Percentiles rank a stretch among this genome's conserved stretches.
Evolutionary conservation across 768 basidiomycete species (phyloP).

Genomic region (Pulveroboletus sp.): DNA sequence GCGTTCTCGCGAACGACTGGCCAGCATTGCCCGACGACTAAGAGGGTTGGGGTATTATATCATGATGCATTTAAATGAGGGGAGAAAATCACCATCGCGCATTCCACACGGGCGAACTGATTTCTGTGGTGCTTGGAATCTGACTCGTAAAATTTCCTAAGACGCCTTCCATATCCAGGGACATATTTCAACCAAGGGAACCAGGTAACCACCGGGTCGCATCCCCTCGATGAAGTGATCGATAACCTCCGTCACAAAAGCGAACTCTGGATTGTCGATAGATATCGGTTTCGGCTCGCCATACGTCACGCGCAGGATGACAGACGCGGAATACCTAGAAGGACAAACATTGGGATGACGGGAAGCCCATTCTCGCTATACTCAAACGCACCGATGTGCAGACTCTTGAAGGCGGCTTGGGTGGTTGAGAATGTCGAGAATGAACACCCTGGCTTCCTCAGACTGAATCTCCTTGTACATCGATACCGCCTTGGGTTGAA

Average conservation of each 20-base stretch:
- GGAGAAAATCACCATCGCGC: constrained; percentile 35
- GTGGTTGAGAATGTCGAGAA: constrained; percentile 31
- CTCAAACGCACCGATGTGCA: constrained; percentile 43
- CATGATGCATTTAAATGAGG: background rate
- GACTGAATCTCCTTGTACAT: constrained; percentile 43
- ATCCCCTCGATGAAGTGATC: constrained; percentile 27
- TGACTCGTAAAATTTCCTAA: constrained; percentile 32
- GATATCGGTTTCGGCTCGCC: constrained; percentile 18
- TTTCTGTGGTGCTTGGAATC: constrained; percentile 49
- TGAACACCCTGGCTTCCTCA: constrained; percentile 23
- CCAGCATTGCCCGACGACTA: constrained; percentile 11
- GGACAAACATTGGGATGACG: background rate
- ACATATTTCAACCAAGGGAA: constrained; percentile 38
- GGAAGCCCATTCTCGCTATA: constrained; percentile 4
- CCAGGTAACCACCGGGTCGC: constrained; percentile 30
- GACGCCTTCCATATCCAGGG: constrained; percentile 47
- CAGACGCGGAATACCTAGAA: constrained; percentile 11
- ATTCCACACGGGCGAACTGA: constrained; percentile 42
- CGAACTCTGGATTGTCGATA: constrained; percentile 21
- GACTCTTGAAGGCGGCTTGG: constrained; percentile 34
- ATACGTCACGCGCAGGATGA: constrained; percentile 22
- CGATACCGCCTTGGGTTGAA: constrained; percentile 44
- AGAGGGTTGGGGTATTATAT: background rate
- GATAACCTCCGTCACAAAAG: background rate
- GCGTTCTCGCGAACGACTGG: constrained; percentile 36